Percentiles rank a stretch among this genome's conserved stretches.
These are phyloP conservation scores for Spinellus fusiger DNA, from an alignment of 192 early-diverging fungal species.

Conservation along the genomic window DNA sequence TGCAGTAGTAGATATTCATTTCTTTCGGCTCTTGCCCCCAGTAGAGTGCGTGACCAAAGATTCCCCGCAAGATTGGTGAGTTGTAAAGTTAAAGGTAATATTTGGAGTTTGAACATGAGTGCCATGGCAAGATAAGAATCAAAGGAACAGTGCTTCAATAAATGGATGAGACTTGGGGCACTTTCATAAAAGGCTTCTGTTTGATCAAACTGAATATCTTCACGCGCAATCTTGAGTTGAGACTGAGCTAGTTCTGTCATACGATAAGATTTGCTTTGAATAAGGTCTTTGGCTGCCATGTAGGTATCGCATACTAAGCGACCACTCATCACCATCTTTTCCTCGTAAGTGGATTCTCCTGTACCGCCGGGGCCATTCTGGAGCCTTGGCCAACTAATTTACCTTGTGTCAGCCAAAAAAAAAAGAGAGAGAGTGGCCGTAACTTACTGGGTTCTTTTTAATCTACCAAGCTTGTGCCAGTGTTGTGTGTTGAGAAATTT, in stretches of 20 bases:
- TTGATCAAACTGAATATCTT: constrained; percentile 80
- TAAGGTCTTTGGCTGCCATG: constrained; percentile 76
- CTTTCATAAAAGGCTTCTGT: constrained; percentile 64
- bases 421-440: background rate
- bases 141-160: constrained; percentile 75
- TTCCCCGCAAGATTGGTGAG: constrained; percentile 93
- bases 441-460: constrained; percentile 64
- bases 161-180: constrained; percentile 52
- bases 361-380: constrained; percentile 75
- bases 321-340: constrained; percentile 75
- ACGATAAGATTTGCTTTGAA: constrained; percentile 80
- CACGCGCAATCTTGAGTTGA: constrained; percentile 72
- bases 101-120: constrained; percentile 87
- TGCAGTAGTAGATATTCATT: constrained; percentile 95
- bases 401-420: background rate
- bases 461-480: constrained; percentile 87
- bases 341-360: constrained; percentile 68
- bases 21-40: constrained; percentile 85
- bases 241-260: constrained; percentile 70
- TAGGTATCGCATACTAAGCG: constrained; percentile 94
- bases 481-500: constrained; percentile 65
- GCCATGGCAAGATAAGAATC: constrained; percentile 76
- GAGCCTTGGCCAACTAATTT: constrained; percentile 74
- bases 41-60: constrained; percentile 88
- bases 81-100: constrained; percentile 87